Base-by-base conservation (phyloP, 2,329 filamentous ascomycete species). In the Coccinonectria pachysandricola region DNA sequence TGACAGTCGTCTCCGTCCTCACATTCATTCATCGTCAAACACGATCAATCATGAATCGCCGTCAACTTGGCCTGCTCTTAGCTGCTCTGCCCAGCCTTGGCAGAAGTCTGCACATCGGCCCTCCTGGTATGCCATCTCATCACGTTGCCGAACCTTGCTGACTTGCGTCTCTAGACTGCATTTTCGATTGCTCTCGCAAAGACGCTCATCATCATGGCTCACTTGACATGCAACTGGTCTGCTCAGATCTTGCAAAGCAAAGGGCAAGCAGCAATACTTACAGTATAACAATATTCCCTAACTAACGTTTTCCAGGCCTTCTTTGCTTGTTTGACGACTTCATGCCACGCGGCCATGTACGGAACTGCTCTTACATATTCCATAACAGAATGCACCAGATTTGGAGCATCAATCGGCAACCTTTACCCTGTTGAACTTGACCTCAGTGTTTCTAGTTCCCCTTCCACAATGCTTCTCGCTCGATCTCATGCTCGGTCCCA, bases 351-450 rank as follows among this genome's bases (percentile, higher is more conserved):
- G 13, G 17, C 40, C 13, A 27, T 34, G n/a, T 54, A 56, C 17
- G 50, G 48, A 10, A 31, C 36, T 18, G 50, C 52, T 3, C 31
- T 55, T n/a, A 35, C 39, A 12, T 26, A 46, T 19, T 35, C 42
- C 12, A 36, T 52, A 21, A 32, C 38, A 11, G 30, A 40, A 21
- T 56, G 52, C 29, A 45, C 39, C 11, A 28, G 30, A 6, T 22
- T 43, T 16, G 50, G 49, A 16, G 37, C 39, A 23, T 24, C 31
- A 22, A 48, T 56, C 18, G 39, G 39, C 13, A 39, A 40, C 8
- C 38, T 56, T 20, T 34, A 52, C 30, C 52, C 50, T 3, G 43
- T 53, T 14, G 40, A 52, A 15, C 32, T 54, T 24, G 37, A 37
- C 15, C 33, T 37, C 4, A 30, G n/a, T n/a, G n/a, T n/a, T 25